Base-by-base conservation (phyloP, 257 asterid species). In the Verbena officinalis region DNA sequence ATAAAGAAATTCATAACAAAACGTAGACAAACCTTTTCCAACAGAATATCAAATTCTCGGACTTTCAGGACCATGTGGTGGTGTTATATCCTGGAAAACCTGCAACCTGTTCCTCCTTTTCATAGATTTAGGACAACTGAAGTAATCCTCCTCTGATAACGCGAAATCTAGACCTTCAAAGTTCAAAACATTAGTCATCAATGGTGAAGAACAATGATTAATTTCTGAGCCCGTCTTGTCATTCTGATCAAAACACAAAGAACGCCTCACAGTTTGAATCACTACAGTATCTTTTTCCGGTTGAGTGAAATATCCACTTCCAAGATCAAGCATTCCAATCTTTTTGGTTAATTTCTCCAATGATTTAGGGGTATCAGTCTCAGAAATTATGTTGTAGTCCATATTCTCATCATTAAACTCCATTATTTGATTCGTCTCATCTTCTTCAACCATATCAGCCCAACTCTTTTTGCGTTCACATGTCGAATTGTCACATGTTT, bases 361-460 rank as follows among this genome's bases (percentile, higher is more conserved):
- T 13, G 24, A 16, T 21, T 23, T 55, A 30, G 87, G 86, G 15
- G 77, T 55, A 36, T 85, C 83, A 19, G 76, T 73, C 73, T 78
- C 79, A 0, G 65, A 51, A 39, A 71, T 57, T 22, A 77, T 72
- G 73, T 90, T 83, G 9, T 71, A 52, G 73, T 83, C 68, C 31
- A 51, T 23, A 64, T 84, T 87, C 71, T 87, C 95, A 49, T 87
- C 82, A 31, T 55, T 65, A 33, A 73, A 72, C 51, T 30, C 67
- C 33, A 27, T 40, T 59, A 71, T 34, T 64, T 27, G 44, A 64
- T 49, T 73, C 52, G 44, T 55, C 49, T 80, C 88, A 0, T 86
- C 95, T 69, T 88, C 93, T 59, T 91, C 97, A 67, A 82, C 97
- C 84, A 82, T 81, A 67, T 86, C 94, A 38, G 96, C 96, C 97